A percentile compares a stretch with the other conserved stretches of the same genome.
Evolutionary conservation across 805 yeast genomes (phyloP).

Genomic region (Teunomyces tritomae): DNA sequence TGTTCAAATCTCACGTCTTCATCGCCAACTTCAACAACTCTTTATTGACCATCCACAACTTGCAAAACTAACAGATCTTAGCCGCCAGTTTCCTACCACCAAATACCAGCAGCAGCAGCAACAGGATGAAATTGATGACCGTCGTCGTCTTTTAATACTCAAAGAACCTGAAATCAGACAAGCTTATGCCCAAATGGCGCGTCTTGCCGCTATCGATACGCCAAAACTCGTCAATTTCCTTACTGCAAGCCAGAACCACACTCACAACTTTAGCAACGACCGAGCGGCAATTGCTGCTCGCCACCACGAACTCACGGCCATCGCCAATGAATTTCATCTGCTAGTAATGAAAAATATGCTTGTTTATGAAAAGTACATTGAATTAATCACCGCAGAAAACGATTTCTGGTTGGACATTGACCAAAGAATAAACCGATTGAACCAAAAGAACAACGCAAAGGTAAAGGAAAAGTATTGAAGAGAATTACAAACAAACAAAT

Average conservation of each 20-base stretch:
- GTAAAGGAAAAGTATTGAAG: background rate
- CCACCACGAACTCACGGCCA: slow-evolving; percentile 10
- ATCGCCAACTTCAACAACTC: slow-evolving; percentile 11
- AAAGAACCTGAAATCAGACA: slow-evolving; percentile 19
- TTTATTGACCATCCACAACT: slow-evolving; percentile 18
- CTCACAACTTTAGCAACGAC: slow-evolving; percentile 14
- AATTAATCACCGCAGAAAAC: slow-evolving; percentile 21
- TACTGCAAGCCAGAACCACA: slow-evolving; percentile 14
- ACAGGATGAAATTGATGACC: background rate
- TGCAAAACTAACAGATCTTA: slow-evolving; percentile 14
- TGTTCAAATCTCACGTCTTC: slow-evolving; percentile 15
- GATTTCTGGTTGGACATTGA: slow-evolving; percentile 26
- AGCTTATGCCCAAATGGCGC: slow-evolving; percentile 19
- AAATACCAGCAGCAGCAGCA: background rate
- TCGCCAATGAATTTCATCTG: slow-evolving; percentile 18
- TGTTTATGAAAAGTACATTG: slow-evolving; percentile 26
- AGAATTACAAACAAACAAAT: background rate
- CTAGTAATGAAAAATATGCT: slow-evolving; percentile 28
- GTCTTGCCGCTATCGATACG: slow-evolving; percentile 22
- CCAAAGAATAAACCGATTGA: slow-evolving; percentile 9
- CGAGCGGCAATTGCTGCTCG: slow-evolving; percentile 5
- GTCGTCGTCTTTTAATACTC: slow-evolving; percentile 14
- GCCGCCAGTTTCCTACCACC: background rate
- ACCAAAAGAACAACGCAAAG: background rate
- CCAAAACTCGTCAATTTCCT: slow-evolving; percentile 18